phyloP scores from a whole-genome alignment of 2,329 filamentous ascomycete species.

The Fusarium acutatum region DNA sequence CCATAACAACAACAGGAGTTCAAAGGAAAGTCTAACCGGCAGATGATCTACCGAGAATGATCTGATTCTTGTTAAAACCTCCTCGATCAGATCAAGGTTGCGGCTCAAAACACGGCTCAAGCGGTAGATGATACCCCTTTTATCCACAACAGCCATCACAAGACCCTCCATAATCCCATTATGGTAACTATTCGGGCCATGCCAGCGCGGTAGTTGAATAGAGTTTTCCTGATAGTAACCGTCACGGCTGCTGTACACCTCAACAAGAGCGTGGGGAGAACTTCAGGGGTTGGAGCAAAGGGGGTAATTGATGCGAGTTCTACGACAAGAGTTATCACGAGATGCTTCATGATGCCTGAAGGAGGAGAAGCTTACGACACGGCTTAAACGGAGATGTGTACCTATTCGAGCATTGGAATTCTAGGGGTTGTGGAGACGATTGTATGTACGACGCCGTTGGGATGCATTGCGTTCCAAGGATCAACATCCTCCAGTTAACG shows the following conservation, averaged over 20 bases:
- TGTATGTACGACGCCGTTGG: neutral
- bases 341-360: neutral
- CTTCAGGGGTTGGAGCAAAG: neutral
- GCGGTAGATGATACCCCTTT: neutral
- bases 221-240: neutral
- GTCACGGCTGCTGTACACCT: no score
- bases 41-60: neutral
- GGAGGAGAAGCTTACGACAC: neutral
- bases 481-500: accelerated
- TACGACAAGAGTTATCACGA: no score
- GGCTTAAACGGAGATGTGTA: neutral
- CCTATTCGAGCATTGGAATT: neutral
- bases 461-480: neutral
- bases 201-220: neutral
- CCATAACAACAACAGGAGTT: no score
- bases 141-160: neutral
- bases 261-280: neutral
- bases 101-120: neutral
- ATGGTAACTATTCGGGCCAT: neutral
- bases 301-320: neutral
- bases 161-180: neutral
- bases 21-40: neutral
- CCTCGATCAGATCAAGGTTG: no score
- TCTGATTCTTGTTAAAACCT: no score
- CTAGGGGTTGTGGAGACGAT: no score